A percentile compares a stretch with the other conserved stretches of the same genome.
These are phyloP conservation scores for Tetrahymena thermophila DNA, from an alignment of 73 alveolate genomes.

Conservation along the genomic window DNA sequence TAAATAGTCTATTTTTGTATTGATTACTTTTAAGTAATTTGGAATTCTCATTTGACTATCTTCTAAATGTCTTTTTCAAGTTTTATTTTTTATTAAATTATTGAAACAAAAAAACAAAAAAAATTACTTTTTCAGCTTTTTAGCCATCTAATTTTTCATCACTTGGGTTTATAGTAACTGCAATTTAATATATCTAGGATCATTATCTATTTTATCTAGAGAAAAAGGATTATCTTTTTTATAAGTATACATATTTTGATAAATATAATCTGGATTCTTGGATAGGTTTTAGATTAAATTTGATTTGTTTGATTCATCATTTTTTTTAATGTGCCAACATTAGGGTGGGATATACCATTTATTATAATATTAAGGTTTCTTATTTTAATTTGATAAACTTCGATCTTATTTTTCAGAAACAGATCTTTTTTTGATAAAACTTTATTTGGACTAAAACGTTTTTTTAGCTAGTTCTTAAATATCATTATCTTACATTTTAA, in stretches of 20 bases:
- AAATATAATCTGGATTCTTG: neutral
- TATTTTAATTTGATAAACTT: neutral
- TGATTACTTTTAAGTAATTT: neutral
- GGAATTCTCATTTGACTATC: neutral
- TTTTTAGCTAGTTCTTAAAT: neutral
- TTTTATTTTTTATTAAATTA: no score
- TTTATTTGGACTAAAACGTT: neutral
- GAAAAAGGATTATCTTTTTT: neutral
- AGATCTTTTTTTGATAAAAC: neutral
- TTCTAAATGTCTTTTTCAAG: neutral
- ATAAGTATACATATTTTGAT: neutral
- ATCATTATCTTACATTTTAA: neutral
- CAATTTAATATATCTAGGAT: neutral
- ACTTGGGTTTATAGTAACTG: neutral
- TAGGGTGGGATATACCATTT: neutral
- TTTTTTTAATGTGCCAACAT: neutral
- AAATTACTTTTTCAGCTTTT: neutral
- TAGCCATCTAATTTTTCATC: neutral
- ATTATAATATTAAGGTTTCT: neutral
- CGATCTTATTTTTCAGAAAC: neutral
- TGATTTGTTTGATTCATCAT: neutral
- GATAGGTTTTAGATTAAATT: neutral
- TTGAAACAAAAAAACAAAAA: neutral
- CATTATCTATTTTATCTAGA: neutral
- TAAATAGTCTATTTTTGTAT: neutral